Base-by-base conservation (phyloP, 371 early-diverging fungal species). In the Mucor lusitanicus region DNA sequence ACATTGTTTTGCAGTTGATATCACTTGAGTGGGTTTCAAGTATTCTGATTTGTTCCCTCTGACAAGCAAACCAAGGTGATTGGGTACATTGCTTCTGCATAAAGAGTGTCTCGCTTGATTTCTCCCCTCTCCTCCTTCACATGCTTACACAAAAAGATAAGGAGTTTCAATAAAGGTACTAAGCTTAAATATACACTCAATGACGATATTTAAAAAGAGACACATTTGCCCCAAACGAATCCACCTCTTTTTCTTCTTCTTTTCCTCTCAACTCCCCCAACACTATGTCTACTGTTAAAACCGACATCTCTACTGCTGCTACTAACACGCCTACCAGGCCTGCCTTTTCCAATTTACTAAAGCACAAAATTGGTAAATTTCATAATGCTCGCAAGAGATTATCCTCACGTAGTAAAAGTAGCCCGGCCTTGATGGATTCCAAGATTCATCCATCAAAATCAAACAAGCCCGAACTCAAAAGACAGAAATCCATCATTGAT, bases 341-440 rank as follows among this genome's bases (percentile, higher is more conserved):
- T 35, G 46, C 48, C 15, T 27, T 61, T 25, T 61, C 56, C 33
- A 46, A 57, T 15, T 40, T 63, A 25, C 21, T 58, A 28, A 68
- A 66, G 39, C 50, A 58, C 25, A 67, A 67, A 21, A 62, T 61
- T 57, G 63, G 62, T 60, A 54, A 69, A 64, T 33, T 54, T 25
- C 44, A 57, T 35, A 50, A 53, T 67, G 25, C 54, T 25, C 44
- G 25, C 39, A 59, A 59, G 60, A 60, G 56, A 50, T 46, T 44
- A 9, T 35, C 70, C 25, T 40, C 44, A 37, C 65, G 65, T 55
- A 69, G 70, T 37, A 69, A 69, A 59, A 69, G 70, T 48, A 69
- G 70, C 17, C 70, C 70, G 27, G 70, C 70, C 4, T 60, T 69
- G 17, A 46, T 68, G 46, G 27, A 60, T 23, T 42, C 39, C 3